phyloP scores from a whole-genome alignment of 768 basidiomycete species.

The Tricholoma terreum region DNA sequence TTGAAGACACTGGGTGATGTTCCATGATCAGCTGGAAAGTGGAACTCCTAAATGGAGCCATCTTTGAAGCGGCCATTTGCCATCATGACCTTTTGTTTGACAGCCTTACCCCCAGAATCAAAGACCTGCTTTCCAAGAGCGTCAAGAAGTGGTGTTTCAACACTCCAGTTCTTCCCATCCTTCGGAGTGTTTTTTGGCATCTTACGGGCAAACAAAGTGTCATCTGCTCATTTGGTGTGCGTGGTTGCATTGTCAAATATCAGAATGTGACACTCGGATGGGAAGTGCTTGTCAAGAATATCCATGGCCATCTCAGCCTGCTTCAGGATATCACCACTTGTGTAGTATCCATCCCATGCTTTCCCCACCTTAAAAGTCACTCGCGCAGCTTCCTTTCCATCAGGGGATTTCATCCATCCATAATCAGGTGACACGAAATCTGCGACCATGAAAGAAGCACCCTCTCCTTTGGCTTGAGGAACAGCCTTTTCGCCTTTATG shows the following conservation, averaged over 20 bases:
- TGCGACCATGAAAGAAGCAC: slow-evolving; percentile 31
- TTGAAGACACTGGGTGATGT: too few species aligned
- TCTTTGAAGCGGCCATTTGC: not conserved
- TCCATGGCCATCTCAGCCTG: slow-evolving; percentile 25
- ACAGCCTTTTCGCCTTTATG: slow-evolving; percentile 6
- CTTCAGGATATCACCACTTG: slow-evolving; percentile 18
- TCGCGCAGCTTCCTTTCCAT: slow-evolving; percentile 14
- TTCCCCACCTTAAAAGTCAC: slow-evolving; percentile 25
- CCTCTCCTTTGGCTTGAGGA: slow-evolving; percentile 21
- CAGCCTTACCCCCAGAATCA: not conserved
- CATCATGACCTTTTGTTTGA: slow-evolving; percentile 3
- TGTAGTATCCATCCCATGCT: slow-evolving; percentile 24
- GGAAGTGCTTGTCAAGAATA: slow-evolving; percentile 18
- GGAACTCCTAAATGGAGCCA: slow-evolving; percentile 2
- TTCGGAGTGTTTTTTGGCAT: slow-evolving; percentile 5
- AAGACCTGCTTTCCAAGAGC: slow-evolving; percentile 1
- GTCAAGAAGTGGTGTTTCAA: not conserved
- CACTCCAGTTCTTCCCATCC: not conserved
- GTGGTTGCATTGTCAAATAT: slow-evolving; percentile 28
- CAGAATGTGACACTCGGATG: slow-evolving; percentile 19
- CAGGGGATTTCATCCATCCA: slow-evolving; percentile 23
- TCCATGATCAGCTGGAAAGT: not conserved
- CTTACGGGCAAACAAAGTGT: not conserved
- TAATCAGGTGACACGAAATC: slow-evolving; percentile 32
- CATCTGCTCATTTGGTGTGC: slow-evolving; percentile 19